phyloP scores from a whole-genome alignment of 192 early-diverging fungal genomes.

The Mortierella hygrophila region DNA sequence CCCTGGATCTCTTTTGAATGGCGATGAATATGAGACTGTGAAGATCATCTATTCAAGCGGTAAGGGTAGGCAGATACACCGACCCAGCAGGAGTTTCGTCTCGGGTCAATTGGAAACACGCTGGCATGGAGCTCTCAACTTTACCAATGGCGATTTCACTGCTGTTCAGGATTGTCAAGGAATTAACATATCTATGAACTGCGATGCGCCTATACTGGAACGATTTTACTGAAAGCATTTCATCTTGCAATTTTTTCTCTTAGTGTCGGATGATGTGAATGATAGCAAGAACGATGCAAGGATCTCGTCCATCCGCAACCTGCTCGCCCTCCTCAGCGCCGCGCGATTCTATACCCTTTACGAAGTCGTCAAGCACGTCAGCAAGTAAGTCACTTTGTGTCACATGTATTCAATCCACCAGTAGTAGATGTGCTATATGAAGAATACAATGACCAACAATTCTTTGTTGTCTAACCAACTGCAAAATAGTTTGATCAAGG shows the following conservation, averaged over 20 bases:
- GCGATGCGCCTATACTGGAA: not conserved
- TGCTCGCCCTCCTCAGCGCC: conserved; percentile 59
- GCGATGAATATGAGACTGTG: conserved; percentile 77
- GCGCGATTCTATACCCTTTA: conserved; percentile 63
- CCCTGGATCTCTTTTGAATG: conserved; percentile 74
- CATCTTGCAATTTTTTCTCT: not conserved
- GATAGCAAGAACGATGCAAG: conserved; percentile 52
- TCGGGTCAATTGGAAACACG: not conserved
- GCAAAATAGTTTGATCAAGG: conserved; percentile 30
- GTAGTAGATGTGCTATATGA: too few species aligned
- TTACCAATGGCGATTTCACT: not conserved
- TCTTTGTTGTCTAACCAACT: not conserved
- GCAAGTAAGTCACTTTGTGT: conserved; percentile 25
- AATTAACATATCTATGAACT: not conserved
- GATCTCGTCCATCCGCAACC: conserved; percentile 60
- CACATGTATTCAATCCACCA: too few species aligned
- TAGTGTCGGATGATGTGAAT: conserved; percentile 42
- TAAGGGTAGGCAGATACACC: conserved; percentile 32
- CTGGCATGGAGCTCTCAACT: not conserved
- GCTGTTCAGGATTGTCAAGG: not conserved
- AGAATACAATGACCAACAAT: not conserved
- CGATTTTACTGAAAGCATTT: not conserved
- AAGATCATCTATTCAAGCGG: conserved; percentile 72
- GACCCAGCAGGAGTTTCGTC: not conserved
- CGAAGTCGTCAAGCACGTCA: conserved; percentile 52